Evolutionary conservation across 495 filamentous ascomycete genomes (phyloP), one percentile per base, ranked within the genome.

Genomic region (Acidomyces sp.): DNA sequence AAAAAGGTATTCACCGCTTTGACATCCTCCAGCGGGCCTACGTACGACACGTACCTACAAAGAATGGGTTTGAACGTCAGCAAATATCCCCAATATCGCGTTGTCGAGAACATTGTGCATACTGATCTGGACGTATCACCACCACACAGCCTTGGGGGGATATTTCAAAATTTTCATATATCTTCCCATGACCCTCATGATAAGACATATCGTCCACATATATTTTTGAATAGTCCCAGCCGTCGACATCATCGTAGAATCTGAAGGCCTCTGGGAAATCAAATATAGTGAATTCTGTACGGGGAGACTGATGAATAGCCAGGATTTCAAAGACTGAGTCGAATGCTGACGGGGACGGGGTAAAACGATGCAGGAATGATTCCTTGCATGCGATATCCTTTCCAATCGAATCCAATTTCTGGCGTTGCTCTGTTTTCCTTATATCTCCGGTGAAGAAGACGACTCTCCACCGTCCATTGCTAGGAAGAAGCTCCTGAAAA

Each of bases 371-470:
- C 16, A 75, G 27, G 39, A 65, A 63, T 17, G 54, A 59, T 1
- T 40, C 45, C 0, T 61, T 53, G 0, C 44, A 37, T 11, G 54
- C 46, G 24, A 79, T 56, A 9, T 35, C 42, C 0, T 53, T 47
- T 21, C 67, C 63, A 24, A 79, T 66, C 0, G 41, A 31, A 7
- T 67, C 55, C 1, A 80, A 47, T 7, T 72, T 60, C 3, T 49
- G 22, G 25, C 46, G 57, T 55, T 75, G 70, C 3, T 17, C 39
- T 39, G 61, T 11, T 37, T 62, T 3, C n/a, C 56, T 45, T 10
- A 83, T 53, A 55, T 81, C 68, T 2, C 79, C 80, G 0, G 68
- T 71, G 28, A 82, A 72, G 18, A 80, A 37, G n/a, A 85, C 67
- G 34, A 84, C 56, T 1, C 78, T 57, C 63, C 74, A 86, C 4